These are phyloP conservation scores for Tympanopsis confertula DNA, from an alignment of 2,329 filamentous ascomycete species.

Conservation along the genomic window DNA sequence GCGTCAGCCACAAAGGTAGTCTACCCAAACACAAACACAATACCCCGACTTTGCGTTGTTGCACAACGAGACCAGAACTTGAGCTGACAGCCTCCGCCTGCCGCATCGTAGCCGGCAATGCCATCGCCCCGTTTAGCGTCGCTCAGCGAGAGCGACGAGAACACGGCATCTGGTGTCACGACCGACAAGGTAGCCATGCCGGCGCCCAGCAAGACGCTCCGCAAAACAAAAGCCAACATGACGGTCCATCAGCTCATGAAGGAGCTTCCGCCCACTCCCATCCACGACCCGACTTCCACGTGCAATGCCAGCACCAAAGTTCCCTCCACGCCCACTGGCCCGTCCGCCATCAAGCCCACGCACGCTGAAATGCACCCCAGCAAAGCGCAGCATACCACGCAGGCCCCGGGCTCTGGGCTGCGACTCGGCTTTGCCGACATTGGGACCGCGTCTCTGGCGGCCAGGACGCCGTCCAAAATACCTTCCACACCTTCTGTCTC, in stretches of 20 bases:
- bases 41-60: no score
- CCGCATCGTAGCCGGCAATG: no score
- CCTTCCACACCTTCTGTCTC: no score
- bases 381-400: no score
- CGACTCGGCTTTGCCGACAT: not conserved
- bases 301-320: conserved; percentile 11
- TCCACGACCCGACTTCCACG: conserved; percentile 28
- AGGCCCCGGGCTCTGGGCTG: no score
- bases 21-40: no score
- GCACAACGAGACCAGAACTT: no score
- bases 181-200: not conserved
- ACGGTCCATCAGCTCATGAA: not conserved
- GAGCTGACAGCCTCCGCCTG: no score
- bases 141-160: not conserved
- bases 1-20: not conserved
- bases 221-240: not conserved
- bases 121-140: not conserved
- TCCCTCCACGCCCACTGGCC: not conserved
- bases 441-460: not conserved
- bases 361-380: no score
- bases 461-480: no score
- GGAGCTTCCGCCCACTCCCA: conserved; percentile 4
- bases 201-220: not conserved
- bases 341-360: not conserved
- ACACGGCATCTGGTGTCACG: not conserved